Base-by-base conservation (phyloP, 176 grass and related monocot genomes). In the Paspalum vaginatum region DNA sequence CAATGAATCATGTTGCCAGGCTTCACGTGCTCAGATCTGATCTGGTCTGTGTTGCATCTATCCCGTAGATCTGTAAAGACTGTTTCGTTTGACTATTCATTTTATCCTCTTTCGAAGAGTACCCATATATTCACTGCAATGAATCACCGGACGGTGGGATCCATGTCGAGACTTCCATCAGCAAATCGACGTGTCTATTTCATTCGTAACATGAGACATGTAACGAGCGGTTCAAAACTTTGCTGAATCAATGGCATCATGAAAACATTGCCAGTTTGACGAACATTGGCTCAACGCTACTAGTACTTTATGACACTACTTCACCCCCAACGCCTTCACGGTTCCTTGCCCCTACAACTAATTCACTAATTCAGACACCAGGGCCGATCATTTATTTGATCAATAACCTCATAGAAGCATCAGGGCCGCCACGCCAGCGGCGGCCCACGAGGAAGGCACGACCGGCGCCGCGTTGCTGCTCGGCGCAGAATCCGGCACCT, bases 331-430 rank as follows among this genome's bases (percentile, higher is more conserved):
- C 1, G n/a, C 5, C 21, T 24, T 58, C 55, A 17, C 5, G 9
- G 52, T 22, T 13, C 18, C 51, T 40, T 32, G 18, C 38, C 37
- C 21, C 11, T 0, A n/a, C n/a, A 51, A 40, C 27, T 15, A 44
- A 83, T 52, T 56, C 22, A 24, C 27, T n/a, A 44, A 83, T 52
- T 56, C 22, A 40, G 45, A 64, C 27, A 32, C 61, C 21, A 56
- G 32, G 54, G 54, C 54, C 21, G 21, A 56, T 56, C 54, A 56
- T 21, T 56, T 48, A 8, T 17, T 27, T 16, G 57, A 39, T 58
- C 62, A 22, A 68, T 2, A 62, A 56, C 41, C 40, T 66, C 20
- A 75, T 11, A 57, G 18, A 40, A 58, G 49, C 61, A 67, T 67
- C 47, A 83, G 3, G 24, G 42, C n/a, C 67, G 41, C 56, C 53